Evolutionary conservation across 805 yeast genomes (phyloP), one percentile per base, ranked within the genome.

Genomic region (Kluyveromyces starmeri): DNA sequence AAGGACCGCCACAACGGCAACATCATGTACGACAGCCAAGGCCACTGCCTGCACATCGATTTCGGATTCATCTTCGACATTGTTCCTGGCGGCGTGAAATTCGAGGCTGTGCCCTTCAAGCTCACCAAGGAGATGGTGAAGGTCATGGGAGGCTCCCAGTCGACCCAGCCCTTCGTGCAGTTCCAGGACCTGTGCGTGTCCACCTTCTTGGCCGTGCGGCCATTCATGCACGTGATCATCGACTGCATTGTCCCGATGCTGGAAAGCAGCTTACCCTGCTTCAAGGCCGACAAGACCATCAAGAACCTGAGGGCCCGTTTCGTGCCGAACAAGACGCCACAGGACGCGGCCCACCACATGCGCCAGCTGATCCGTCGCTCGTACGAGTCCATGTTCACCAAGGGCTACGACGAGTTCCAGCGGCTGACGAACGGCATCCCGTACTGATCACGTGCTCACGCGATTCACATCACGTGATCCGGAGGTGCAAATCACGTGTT

Each of bases 1-100:
- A 94, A 94, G 53, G 99, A 92, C 62, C 75, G 99, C 52, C 99
- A 92, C 61, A 92, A 92, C 61, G 99, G 99, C 58, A 92, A 92
- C 58, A 89, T 92, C 43, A 80, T 92, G 83, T 84, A 92, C 52
- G 98, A 92, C 54, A 84, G 79, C 40, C 81, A 83, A 50, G 99
- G 99, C 4, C 96, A 92, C 55, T 75, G 94, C 41, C 64, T 94
- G 42, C 99, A 92, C 59, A 84, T 94, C 59, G 99, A 92, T 62
- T 92, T 92, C 64, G 99, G 99, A 3, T 92, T 92, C 70, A 88
- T 96, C 50, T 94, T 92, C 56, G 99, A 92, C 62, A 92, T 92
- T 58, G 96, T 84, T 21, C 99, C 99, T 7, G 99, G 99, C 45
- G 98, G 98, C 22, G 96, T 92, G 32, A 84, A 79, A 51, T 94